Percentiles rank a stretch among this genome's conserved stretches.
Evolutionary conservation across 306 rosid genomes (phyloP).

Genomic region (Geum urbanum): DNA sequence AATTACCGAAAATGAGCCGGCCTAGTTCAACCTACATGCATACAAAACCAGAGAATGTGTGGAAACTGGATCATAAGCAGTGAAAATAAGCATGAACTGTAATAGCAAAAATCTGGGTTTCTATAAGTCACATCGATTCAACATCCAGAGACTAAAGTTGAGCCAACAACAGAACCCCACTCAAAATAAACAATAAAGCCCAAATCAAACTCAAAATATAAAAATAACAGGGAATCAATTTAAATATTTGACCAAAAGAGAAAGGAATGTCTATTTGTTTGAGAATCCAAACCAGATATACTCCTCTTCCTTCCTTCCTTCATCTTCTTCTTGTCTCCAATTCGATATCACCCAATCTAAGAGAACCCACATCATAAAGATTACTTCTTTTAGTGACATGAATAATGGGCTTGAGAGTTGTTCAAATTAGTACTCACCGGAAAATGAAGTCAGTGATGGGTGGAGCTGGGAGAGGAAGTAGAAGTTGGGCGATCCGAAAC

Average conservation of each 20-base stretch:
- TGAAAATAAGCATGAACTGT: not conserved
- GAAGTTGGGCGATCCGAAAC: constrained; percentile 47
- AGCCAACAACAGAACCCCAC: constrained; percentile 24
- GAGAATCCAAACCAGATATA: constrained; percentile 33
- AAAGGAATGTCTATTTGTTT: constrained; percentile 18
- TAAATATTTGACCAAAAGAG: constrained; percentile 4
- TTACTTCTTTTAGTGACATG: not conserved
- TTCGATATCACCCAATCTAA: constrained; percentile 4
- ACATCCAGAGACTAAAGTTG: constrained; percentile 24
- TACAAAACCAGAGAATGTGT: not conserved
- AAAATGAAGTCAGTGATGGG: constrained; percentile 39
- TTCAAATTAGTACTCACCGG: not conserved
- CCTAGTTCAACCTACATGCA: not conserved
- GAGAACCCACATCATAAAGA: not conserved
- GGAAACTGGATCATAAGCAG: not conserved
- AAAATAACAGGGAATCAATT: constrained; percentile 31
- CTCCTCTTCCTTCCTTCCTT: constrained; percentile 18
- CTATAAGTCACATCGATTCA: constrained; percentile 20
- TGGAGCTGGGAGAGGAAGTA: constrained; percentile 50
- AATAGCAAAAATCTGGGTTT: constrained; percentile 21
- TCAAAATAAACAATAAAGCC: constrained; percentile 14
- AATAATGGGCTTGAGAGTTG: not conserved
- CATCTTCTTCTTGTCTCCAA: constrained; percentile 18
- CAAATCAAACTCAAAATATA: constrained; percentile 22
- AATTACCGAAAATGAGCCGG: constrained; percentile 1